Conservation (phyloP, 768 basidiomycete genomes). For the Mycena crocata region DNA sequence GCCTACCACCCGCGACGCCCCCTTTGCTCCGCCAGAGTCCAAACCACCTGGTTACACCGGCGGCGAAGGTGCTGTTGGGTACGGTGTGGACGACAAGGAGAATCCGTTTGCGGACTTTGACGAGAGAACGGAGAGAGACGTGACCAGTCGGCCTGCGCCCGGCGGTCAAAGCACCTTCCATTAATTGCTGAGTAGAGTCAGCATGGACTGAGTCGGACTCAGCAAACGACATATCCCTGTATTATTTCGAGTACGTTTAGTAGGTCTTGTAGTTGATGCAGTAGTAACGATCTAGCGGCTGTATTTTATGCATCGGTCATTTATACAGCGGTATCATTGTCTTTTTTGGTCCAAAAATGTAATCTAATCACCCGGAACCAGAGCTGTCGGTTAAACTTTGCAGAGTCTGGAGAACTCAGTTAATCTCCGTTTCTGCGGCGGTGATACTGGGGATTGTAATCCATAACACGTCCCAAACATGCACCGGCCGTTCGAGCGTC, state of each 20-base stretch:
- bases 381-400: too few species aligned
- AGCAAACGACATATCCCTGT: neutral
- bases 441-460: too few species aligned
- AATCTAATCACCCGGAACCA: too few species aligned
- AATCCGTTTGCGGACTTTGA: conserved; percentile 71
- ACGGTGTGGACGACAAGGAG: conserved; percentile 51
- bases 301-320: neutral
- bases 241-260: neutral
- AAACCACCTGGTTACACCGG: conserved; percentile 65
- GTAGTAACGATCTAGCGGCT: neutral
- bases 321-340: too few species aligned
- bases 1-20: conserved; percentile 53
- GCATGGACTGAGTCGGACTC: neutral
- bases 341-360: too few species aligned
- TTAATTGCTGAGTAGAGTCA: neutral
- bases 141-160: conserved; percentile 50
- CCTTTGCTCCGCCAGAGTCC: conserved; percentile 46
- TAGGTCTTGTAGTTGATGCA: neutral
- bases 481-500: too few species aligned
- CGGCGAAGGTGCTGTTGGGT: conserved; percentile 41
- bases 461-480: too few species aligned
- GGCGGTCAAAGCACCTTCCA: conserved; percentile 47
- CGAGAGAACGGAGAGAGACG: conserved; percentile 56
- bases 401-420: too few species aligned
- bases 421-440: too few species aligned